Percentiles rank a stretch among this genome's conserved stretches.
phyloP scores from a whole-genome alignment of 768 basidiomycete genomes.

The Pholiota microspora region DNA sequence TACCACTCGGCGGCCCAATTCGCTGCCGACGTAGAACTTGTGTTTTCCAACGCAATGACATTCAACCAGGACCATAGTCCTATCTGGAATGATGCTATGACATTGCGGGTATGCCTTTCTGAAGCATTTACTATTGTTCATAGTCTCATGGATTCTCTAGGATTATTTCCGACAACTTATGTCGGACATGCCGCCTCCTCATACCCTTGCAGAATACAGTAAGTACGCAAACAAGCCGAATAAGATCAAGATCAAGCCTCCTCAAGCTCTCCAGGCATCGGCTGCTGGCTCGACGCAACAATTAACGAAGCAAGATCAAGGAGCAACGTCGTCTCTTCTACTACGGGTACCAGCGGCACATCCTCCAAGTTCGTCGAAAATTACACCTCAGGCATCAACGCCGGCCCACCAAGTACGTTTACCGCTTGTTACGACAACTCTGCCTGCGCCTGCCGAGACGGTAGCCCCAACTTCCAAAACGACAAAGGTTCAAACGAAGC shows the following conservation, averaged over 20 bases:
- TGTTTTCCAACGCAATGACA: constrained; percentile 84
- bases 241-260: constrained; percentile 75
- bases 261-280: constrained; percentile 36
- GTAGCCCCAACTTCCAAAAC: constrained; percentile 12
- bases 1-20: constrained; percentile 70
- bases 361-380: constrained; percentile 16
- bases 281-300: constrained; percentile 21
- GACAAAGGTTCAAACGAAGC: constrained; percentile 11
- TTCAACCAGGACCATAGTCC: constrained; percentile 87
- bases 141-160: constrained; percentile 33
- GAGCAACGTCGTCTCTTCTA: constrained; percentile 23
- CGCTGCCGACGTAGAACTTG: constrained; percentile 82
- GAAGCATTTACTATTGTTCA: not conserved
- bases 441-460: constrained; percentile 18
- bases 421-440: constrained; percentile 19
- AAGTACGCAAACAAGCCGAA: constrained; percentile 33
- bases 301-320: constrained; percentile 16
- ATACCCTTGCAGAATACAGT: constrained; percentile 61
- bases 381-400: constrained; percentile 21
- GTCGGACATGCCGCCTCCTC: constrained; percentile 72
- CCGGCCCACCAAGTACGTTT: constrained; percentile 23
- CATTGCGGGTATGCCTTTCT: constrained; percentile 55
- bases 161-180: constrained; percentile 73
- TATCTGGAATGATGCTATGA: constrained; percentile 78
- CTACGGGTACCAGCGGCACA: constrained; percentile 37